These are phyloP conservation scores for Globisporangium radiosum DNA, from an alignment of 352 stramenopile genomes.

Conservation along the genomic window DNA sequence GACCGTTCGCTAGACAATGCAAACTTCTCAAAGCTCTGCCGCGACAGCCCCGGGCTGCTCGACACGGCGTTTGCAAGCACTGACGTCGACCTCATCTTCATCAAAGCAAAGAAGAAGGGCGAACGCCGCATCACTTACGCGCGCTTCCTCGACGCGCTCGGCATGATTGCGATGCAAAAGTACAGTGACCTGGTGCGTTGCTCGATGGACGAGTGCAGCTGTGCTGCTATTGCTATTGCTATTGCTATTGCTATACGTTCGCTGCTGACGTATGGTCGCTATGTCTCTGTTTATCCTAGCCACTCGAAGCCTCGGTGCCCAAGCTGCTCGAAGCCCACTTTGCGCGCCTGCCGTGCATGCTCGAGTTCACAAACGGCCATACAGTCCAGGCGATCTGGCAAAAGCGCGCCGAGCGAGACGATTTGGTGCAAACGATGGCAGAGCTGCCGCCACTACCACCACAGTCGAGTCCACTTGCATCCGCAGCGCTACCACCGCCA, in stretches of 20 bases:
- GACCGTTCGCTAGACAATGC: constrained; percentile 46
- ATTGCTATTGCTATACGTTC: neutral
- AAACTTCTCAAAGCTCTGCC: constrained; percentile 84
- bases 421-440: constrained; percentile 2
- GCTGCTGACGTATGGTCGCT: neutral
- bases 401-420: constrained; percentile 40
- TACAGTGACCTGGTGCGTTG: constrained; percentile 60
- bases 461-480: neutral
- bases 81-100: constrained; percentile 86
- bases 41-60: constrained; percentile 64
- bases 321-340: constrained; percentile 63
- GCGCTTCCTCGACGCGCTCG: constrained; percentile 78
- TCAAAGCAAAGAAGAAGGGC: constrained; percentile 83
- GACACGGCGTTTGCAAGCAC: constrained; percentile 49
- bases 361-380: constrained; percentile 54
- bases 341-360: constrained; percentile 50
- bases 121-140: constrained; percentile 80
- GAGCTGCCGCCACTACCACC: constrained; percentile 4
- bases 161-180: constrained; percentile 79
- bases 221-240: constrained; percentile 1
- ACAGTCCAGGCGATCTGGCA: constrained; percentile 64
- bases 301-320: constrained; percentile 51
- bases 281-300: constrained; percentile 18
- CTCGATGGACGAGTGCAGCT: neutral
- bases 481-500: neutral